These are phyloP conservation scores for Lobosporangium transversale DNA, from an alignment of 192 early-diverging fungal genomes.

Conservation along the genomic window DNA sequence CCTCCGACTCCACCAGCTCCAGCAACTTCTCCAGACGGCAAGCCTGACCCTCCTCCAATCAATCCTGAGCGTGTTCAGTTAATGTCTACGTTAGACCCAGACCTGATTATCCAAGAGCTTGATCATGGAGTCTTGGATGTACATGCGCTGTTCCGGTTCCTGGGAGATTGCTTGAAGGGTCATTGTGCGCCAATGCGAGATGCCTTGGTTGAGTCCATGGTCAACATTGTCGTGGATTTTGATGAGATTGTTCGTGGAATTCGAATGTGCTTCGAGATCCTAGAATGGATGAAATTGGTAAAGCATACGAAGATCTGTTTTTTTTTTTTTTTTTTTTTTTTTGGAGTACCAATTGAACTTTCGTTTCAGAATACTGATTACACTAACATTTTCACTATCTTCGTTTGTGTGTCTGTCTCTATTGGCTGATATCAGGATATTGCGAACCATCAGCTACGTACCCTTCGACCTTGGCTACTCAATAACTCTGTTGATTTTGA, in stretches of 20 bases:
- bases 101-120: conserved; percentile 69
- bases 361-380: too few relatives aligned
- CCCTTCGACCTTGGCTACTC: conserved; percentile 48
- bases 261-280: conserved; percentile 76
- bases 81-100: conserved; percentile 64
- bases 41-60: conserved; percentile 34
- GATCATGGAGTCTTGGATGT: conserved; percentile 74
- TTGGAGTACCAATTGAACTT: too few relatives aligned
- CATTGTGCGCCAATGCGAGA: conserved; percentile 77
- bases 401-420: conserved; percentile 4
- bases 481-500: conserved; percentile 59
- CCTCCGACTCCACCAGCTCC: conserved; percentile 5
- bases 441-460: conserved; percentile 52
- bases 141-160: conserved; percentile 62
- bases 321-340: too few relatives aligned
- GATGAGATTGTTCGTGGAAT: conserved; percentile 74
- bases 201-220: conserved; percentile 69
- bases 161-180: conserved; percentile 69
- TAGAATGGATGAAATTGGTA: conserved; percentile 69
- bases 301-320: too few relatives aligned
- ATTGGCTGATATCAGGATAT: conserved; percentile 39
- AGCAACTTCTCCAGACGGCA: conserved; percentile 3
- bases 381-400: too few relatives aligned
- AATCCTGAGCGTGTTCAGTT: conserved; percentile 56
- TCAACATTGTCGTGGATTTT: conserved; percentile 62